Evolutionary conservation across 2,329 filamentous ascomycete species (phyloP).

Genomic region (Talaromyces sp.): DNA sequence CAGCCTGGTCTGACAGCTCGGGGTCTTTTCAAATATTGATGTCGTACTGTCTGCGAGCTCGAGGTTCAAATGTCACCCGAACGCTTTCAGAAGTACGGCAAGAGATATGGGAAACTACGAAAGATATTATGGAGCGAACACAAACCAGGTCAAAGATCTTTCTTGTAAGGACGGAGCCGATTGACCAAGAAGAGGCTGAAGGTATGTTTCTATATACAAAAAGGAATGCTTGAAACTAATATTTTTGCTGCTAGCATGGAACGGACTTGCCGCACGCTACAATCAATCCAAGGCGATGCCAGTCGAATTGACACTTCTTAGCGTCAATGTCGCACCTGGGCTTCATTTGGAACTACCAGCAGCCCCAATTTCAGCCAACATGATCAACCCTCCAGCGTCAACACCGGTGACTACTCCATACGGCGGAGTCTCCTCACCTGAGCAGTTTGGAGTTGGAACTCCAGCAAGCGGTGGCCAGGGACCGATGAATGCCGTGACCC

Average conservation of each 20-base stretch:
- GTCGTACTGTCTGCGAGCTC: constrained; percentile 49
- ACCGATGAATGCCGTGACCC: constrained; percentile 32
- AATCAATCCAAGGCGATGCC: constrained; percentile 29
- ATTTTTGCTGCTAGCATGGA: constrained; percentile 27
- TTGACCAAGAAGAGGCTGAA: constrained; percentile 48
- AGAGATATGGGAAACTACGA: constrained; percentile 55
- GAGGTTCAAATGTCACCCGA: constrained; percentile 24
- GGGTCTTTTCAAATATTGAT: constrained; percentile 50
- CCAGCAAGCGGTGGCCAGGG: constrained; percentile 24
- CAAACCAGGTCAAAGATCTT: constrained; percentile 53
- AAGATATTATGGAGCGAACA: constrained; percentile 48
- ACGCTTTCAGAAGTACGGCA: constrained; percentile 46
- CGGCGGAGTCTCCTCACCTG: constrained; percentile 35
- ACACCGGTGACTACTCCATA: constrained; percentile 36
- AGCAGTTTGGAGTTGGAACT: constrained; percentile 37
- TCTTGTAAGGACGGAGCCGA: constrained; percentile 47
- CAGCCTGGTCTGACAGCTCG: constrained; percentile 54
- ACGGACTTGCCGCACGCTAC: constrained; percentile 30
- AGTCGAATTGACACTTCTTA: constrained; percentile 32
- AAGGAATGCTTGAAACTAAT: constrained; percentile 9
- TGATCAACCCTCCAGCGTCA: constrained; percentile 29
- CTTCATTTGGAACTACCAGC: constrained; percentile 28
- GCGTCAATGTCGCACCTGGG: constrained; percentile 30
- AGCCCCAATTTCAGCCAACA: constrained; percentile 26
- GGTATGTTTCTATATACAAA: constrained; percentile 24